Base-by-base conservation (phyloP, 2,329 filamentous ascomycete species). In the Aureobasidium melanogenum region DNA sequence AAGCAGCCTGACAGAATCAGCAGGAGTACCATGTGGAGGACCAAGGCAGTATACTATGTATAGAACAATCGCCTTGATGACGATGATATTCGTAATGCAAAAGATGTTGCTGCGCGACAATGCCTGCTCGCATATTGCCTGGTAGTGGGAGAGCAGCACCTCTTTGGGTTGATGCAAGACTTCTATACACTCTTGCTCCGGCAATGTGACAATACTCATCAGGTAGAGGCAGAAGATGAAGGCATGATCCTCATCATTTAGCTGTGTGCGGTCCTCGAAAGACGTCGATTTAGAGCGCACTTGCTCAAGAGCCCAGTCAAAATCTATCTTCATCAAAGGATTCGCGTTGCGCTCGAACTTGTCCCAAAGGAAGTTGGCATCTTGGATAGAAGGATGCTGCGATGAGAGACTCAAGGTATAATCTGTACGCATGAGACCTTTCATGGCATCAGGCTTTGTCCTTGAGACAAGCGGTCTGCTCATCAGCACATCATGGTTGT, bases 291-390 rank as follows among this genome's bases (percentile, higher is more conserved):
- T 38, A 22, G 41, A 26, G 8, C 58, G 46, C 12, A 52, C 10
- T n/a, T 34, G 15, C 36, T 60, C 43, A 15, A 58, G 54, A 38
- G 30, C 50, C 38, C 38, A 63, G 14, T 47, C 57, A 36, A 63
- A 47, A 26, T 60, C 57, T 2, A 63, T 47, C n/a, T 60, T 63
- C 15, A 51, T 50, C 24, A 63, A 34, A 4, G 61, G 61, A 24
- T 63, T 51, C 10, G 57, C 56, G 15, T 60, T 60, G 5, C 47
- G 19, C 22, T 56, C 38, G 22, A 59, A 63, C 10, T 34, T 55
- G 22, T 60, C 48, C 61, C 61, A 63, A 3, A 63, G n/a, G 5
- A 58, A 39, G n/a, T 36, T 51, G 24, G 38, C 22, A 7, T 52
- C 57, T 6, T 47, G 26, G 17, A 24, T 17, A 9, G 48, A 39